A percentile compares a stretch with the other conserved stretches of the same genome.
These are phyloP conservation scores for Cryptosporidium andersoni DNA, from an alignment of 169 alveolate species.

Conservation along the genomic window DNA sequence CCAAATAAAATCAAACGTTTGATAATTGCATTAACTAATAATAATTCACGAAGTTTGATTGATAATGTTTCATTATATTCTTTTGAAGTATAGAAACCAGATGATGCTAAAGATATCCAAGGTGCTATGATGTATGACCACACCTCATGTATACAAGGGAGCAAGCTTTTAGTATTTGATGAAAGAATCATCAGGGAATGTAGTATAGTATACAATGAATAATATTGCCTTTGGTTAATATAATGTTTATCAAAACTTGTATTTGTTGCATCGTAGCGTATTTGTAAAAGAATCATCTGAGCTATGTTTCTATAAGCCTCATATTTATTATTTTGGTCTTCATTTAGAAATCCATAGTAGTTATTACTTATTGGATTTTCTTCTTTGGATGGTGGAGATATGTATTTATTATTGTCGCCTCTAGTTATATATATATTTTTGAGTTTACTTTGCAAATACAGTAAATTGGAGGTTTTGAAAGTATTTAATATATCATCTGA, in stretches of 20 bases:
- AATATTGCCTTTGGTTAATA: slow-evolving; percentile 7
- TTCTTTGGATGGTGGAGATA: too few species aligned
- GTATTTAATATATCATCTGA: too few species aligned
- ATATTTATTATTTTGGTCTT: not conserved
- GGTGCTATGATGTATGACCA: slow-evolving; percentile 10
- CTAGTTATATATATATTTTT: too few species aligned
- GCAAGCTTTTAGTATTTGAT: slow-evolving; percentile 2
- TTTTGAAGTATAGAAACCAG: not conserved
- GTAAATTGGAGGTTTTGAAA: too few species aligned
- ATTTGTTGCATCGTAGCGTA: slow-evolving; percentile 3
- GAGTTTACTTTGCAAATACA: too few species aligned
- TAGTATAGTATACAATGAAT: slow-evolving; percentile 15
- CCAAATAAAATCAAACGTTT: slow-evolving; percentile 27
- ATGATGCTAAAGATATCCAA: slow-evolving; percentile 5
- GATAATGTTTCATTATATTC: not conserved
- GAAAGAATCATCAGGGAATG: slow-evolving; percentile 35
- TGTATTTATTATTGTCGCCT: too few species aligned
- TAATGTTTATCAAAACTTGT: not conserved
- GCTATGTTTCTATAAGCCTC: too few species aligned
- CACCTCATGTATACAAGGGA: slow-evolving; percentile 1
- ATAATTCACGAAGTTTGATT: slow-evolving; percentile 21
- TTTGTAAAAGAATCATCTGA: too few species aligned
- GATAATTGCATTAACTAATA: slow-evolving; percentile 2
- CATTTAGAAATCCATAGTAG: not conserved
- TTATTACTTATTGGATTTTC: not conserved